Evolutionary conservation across 164 flowering plant genomes (phyloP).

Genomic region (Stephania yunnanensis): DNA sequence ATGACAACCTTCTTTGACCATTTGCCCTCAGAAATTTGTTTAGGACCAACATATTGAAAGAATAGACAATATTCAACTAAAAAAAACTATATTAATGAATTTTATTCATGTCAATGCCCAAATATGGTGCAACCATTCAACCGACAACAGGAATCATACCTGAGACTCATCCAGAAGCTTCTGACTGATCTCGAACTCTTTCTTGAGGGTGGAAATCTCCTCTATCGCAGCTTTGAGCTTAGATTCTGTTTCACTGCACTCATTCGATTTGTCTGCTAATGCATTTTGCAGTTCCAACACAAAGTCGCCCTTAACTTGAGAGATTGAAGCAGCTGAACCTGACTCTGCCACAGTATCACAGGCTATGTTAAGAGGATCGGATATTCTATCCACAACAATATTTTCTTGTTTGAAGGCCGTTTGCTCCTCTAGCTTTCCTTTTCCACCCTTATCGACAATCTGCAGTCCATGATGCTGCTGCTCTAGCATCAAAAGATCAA

Average conservation of each 20-base stretch:
- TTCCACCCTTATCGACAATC: conserved; percentile 34
- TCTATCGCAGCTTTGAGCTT: conserved; percentile 61
- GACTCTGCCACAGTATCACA: conserved; percentile 31
- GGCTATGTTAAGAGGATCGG: conserved; percentile 35
- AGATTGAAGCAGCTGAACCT: conserved; percentile 24
- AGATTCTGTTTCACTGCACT: conserved; percentile 51
- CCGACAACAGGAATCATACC: conserved; percentile 34
- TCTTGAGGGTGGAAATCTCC: conserved; percentile 51
- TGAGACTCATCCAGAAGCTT: conserved; percentile 90
- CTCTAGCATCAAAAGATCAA: conserved; percentile 85
- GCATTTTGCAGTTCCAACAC: conserved; percentile 51
- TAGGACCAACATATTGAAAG: no score
- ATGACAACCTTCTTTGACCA: no score
- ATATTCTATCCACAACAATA: conserved; percentile 48
- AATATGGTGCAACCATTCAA: no score
- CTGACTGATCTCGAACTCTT: conserved; percentile 62
- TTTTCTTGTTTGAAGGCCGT: conserved; percentile 31
- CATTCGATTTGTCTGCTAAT: conserved; percentile 54
- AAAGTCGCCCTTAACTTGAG: conserved; percentile 32
- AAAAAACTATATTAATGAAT: no score
- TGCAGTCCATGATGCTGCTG: conserved; percentile 49
- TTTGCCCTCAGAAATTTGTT: no score
- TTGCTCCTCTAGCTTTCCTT: conserved; percentile 36
- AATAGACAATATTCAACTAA: no score
- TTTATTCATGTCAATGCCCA: no score